A percentile compares a stretch with the other conserved stretches of the same genome.
Conservation (phyloP, 371 early-diverging fungal species). For the Batrachochytrium dendrobatidis region DNA sequence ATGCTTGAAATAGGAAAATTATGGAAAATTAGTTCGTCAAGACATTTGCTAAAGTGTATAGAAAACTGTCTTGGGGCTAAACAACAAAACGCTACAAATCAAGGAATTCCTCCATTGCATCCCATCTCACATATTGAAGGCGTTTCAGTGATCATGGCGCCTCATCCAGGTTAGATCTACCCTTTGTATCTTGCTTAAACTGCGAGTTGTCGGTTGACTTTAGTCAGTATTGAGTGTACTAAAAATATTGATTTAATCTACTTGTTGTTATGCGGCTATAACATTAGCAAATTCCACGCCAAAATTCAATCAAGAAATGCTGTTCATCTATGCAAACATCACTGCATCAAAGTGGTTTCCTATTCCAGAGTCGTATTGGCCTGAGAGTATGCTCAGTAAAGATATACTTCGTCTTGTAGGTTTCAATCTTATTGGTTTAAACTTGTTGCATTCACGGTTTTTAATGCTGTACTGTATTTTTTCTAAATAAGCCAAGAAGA, state of each 20-base stretch:
- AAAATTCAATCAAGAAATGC: neutral
- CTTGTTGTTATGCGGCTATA: neutral
- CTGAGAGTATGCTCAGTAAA: neutral
- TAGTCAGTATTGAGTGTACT: neutral
- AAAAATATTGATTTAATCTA: neutral
- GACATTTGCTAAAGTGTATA: slow-evolving; percentile 43
- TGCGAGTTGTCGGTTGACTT: neutral
- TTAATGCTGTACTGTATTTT: neutral
- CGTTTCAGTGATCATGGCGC: slow-evolving; percentile 52
- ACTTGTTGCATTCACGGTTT: neutral
- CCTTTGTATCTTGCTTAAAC: neutral
- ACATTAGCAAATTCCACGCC: neutral
- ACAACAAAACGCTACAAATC: slow-evolving; percentile 30
- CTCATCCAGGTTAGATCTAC: slow-evolving; percentile 30
- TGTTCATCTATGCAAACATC: slow-evolving; percentile 20
- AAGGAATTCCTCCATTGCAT: slow-evolving; percentile 28
- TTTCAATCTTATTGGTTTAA: neutral
- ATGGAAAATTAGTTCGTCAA: slow-evolving; percentile 35
- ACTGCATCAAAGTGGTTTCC: slow-evolving; percentile 43
- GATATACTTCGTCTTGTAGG: slow-evolving; percentile 4
- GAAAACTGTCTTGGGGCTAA: slow-evolving; percentile 47
- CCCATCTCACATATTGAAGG: slow-evolving; percentile 40
- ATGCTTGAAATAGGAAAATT: slow-evolving; percentile 25
- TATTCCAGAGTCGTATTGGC: slow-evolving; percentile 64
- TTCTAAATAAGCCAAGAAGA: slow-evolving; percentile 33